Evolutionary conservation across 2,329 filamentous ascomycete genomes (phyloP).

Genomic region (Fusarium guadeloupense): DNA sequence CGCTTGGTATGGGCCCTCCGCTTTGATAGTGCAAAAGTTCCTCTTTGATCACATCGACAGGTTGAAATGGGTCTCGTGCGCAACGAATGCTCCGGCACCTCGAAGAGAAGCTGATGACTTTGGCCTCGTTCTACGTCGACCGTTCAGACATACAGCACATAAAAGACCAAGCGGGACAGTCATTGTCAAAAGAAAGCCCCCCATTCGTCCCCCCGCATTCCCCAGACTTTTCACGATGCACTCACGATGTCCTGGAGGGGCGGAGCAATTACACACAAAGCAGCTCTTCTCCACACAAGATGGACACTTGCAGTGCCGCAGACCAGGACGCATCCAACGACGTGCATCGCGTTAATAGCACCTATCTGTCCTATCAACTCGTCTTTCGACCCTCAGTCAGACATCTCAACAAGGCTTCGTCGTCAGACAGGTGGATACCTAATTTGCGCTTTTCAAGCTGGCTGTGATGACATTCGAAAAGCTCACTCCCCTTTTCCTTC

Average conservation of each 20-base stretch:
- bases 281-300: slow-evolving; percentile 21
- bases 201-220: slow-evolving; percentile 33
- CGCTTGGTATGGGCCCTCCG: slow-evolving; percentile 29
- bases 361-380: slow-evolving; percentile 10
- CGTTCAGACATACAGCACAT: slow-evolving; percentile 13
- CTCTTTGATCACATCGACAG: slow-evolving; percentile 17
- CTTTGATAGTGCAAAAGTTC: slow-evolving; percentile 34
- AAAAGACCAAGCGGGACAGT: slow-evolving; percentile 8
- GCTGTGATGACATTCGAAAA: slow-evolving; percentile 18
- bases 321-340: slow-evolving; percentile 4
- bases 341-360: slow-evolving; percentile 4
- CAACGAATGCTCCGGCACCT: slow-evolving; percentile 9
- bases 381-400: neutral
- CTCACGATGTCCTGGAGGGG: slow-evolving; percentile 7
- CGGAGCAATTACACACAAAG: slow-evolving; percentile 16
- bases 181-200: slow-evolving; percentile 8
- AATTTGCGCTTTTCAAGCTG: slow-evolving; percentile 13
- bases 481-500: slow-evolving; percentile 11
- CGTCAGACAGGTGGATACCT: slow-evolving; percentile 16
- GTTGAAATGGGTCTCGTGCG: slow-evolving; percentile 26
- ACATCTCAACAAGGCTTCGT: slow-evolving; percentile 1
- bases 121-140: slow-evolving; percentile 25
- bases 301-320: slow-evolving; percentile 5
- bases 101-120: slow-evolving; percentile 12
- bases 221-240: slow-evolving; percentile 29